Percentiles rank a stretch among this genome's conserved stretches.
Conservation (phyloP, 1,284 basidiomycete species). For the Bondarzewia mesenterica region DNA sequence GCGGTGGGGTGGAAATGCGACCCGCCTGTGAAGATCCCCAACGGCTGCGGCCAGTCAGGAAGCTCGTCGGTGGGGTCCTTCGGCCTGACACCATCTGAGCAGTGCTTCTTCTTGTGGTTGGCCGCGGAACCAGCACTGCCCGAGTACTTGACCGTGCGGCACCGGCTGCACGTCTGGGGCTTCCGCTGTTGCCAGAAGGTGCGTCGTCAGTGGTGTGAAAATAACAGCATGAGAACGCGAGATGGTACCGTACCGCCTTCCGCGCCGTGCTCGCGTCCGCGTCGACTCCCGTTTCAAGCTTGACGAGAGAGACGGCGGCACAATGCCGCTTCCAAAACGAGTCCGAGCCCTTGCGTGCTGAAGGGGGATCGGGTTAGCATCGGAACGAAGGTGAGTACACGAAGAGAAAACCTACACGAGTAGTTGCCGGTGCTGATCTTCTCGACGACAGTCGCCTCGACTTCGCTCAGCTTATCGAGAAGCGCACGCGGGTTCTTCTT, state of each 20-base stretch:
- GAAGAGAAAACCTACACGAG: not conserved
- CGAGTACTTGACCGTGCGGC: slow-evolving; percentile 1
- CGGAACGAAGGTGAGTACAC: too few species aligned
- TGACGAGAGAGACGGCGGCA: too few species aligned
- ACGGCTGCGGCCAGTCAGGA: slow-evolving; percentile 10
- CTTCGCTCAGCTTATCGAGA: not conserved
- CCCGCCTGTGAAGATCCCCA: slow-evolving; percentile 10
- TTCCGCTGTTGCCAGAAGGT: slow-evolving; percentile 1
- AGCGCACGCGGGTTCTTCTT: not conserved
- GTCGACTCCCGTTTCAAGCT: too few species aligned
- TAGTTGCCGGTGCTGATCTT: not conserved
- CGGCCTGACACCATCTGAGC: slow-evolving; percentile 2
- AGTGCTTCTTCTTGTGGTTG: slow-evolving; percentile 1
- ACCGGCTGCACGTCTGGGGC: slow-evolving; percentile 2
- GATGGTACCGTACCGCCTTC: too few species aligned
- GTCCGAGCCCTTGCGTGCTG: too few species aligned
- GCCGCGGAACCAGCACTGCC: not conserved
- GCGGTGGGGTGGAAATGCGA: slow-evolving; percentile 9
- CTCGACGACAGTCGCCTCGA: not conserved
- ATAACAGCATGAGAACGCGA: too few species aligned
- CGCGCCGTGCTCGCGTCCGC: too few species aligned
- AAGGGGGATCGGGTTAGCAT: too few species aligned
- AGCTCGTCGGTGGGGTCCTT: not conserved
- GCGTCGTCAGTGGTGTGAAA: too few species aligned
- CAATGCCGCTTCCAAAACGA: too few species aligned